Evolutionary conservation across 129 eudicot genomes (phyloP), one percentile per base, ranked within the genome.

Genomic region (Rutidosis leptorrhynchoides): DNA sequence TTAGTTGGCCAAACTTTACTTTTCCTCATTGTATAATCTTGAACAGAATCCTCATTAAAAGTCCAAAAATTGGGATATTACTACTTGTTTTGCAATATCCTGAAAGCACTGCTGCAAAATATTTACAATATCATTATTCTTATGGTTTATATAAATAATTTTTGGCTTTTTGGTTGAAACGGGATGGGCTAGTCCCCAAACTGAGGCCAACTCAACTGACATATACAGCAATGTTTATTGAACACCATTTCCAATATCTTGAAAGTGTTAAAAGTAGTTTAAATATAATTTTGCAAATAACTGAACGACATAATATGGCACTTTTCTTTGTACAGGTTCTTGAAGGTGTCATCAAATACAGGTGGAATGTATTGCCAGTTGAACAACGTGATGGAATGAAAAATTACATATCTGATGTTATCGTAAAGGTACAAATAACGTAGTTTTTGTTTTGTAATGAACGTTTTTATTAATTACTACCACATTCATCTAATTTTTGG

Each of bases 341-440:
- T 61, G 99, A 93, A 84, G 99, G 99, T 78, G 99, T 93, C 70
- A 86, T 93, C 19, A 93, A 93, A 75, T 93, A 93, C 54, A 87
- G 99, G 79, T 93, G 99, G 99, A 93, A 93, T 72, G 99, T 92
- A 8, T 75, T 93, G 82, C 99, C 99, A 49, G 90, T 80, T 26
- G 88, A 81, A n/a, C 99, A 93, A 78, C 74, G 99, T 11, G 99
- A 93, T 77, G 99, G 99, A 78, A 93, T 93, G 99, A 93, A 89
- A 80, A 93, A 89, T 68, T 93, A 88, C 78, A 93, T 93, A 53
- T 93, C 99, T 25, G 96, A 93, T 20, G 92, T 93, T 68, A 93
- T 93, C 52, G 96, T 93, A 23, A 90, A 93, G 96, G 99, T 93
- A 70, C 42, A 57, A 37, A 58, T 30, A 64, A 40, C 10, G 16